Evolutionary conservation across 495 filamentous ascomycete species (phyloP).

Genomic region (Podospora anserina): DNA sequence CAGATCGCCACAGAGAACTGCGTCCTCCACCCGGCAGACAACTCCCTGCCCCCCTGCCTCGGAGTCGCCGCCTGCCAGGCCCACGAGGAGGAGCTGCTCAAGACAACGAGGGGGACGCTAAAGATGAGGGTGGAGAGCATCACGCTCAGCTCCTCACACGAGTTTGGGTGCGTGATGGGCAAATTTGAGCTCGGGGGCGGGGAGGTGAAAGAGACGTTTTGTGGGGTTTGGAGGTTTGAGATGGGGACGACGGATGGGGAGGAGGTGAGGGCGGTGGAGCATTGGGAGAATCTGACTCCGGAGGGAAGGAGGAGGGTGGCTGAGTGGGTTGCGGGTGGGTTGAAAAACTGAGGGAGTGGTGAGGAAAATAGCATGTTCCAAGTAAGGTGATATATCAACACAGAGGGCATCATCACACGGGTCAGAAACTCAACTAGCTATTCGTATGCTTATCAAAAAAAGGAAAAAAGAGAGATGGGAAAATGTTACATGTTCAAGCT

Average conservation of each 20-base stretch:
- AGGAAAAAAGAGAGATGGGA: no score
- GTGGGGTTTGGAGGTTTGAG: conserved; percentile 30
- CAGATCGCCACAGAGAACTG: conserved; percentile 19
- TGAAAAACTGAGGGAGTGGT: background rate
- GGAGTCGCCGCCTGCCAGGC: conserved; percentile 27
- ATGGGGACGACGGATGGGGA: conserved; percentile 7
- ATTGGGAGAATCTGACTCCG: conserved; percentile 19
- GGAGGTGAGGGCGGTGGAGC: conserved; percentile 24
- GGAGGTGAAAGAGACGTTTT: conserved; percentile 14
- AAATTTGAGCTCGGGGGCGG: conserved; percentile 10
- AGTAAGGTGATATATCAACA: background rate
- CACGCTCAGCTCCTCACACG: background rate
- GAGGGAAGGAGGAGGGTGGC: conserved; percentile 2
- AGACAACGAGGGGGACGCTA: conserved; percentile 21
- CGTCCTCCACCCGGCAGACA: conserved; percentile 28
- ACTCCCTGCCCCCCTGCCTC: conserved; percentile 12
- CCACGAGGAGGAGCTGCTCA: conserved; percentile 27
- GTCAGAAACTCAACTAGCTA: no score
- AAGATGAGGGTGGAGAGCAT: conserved; percentile 29
- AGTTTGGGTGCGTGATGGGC: conserved; percentile 29
- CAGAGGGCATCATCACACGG: no score
- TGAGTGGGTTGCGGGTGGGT: background rate
- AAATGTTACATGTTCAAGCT: no score
- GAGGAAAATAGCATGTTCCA: background rate
- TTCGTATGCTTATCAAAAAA: no score